Base-by-base conservation (phyloP, 306 rosid genomes). In the Fagus crenata region DNA sequence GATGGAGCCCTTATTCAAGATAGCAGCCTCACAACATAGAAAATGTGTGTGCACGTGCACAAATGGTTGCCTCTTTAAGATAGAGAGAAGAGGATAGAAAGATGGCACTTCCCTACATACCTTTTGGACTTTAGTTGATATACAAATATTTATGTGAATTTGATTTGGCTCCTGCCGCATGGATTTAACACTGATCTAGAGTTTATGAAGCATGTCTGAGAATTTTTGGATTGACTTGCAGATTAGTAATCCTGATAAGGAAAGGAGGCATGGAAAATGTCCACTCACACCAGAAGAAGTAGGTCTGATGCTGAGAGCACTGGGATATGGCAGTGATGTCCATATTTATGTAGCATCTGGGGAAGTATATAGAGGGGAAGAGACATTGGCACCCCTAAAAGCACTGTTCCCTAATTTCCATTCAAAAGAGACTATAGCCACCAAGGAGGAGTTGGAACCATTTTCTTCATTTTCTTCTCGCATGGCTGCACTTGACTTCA, bases 251-350 rank as follows among this genome's bases (percentile, higher is more conserved):
- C 98, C 99, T 69, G 97, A 92, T 36, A 96, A 90, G 87, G 90
- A 86, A 82, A 89, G 99, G 89, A 96, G 98, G 84, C 99, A 92
- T 80, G 98, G 99, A 73, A 96, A 75, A 86, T 96, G 99, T 83
- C 99, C 99, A 56, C 91, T 96, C 61, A 96, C 99, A 75, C 99
- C 99, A 17, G 98, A 91, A 89, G 99, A 96, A 89, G 99, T 92
- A 71, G 99, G 98, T 84, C 89, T 96, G 84, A 92, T 96, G 99
- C 85, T 96, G 67, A 92, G 99, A 87, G 99, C 93, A 3, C 81
- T 96, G 77, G 99, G 99, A 36, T 96, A 92, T 89, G 94, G 93
- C 68, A 88, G 89, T 51, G 92, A 91, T 63, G 90, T 93, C 87
- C 98, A 96, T 79, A 89, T 96, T 69, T 96, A 96, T 75, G 99